A percentile compares a stretch with the other conserved stretches of the same genome.
phyloP scores from a whole-genome alignment of 495 filamentous ascomycete species.

The Chaetomium tenue region DNA sequence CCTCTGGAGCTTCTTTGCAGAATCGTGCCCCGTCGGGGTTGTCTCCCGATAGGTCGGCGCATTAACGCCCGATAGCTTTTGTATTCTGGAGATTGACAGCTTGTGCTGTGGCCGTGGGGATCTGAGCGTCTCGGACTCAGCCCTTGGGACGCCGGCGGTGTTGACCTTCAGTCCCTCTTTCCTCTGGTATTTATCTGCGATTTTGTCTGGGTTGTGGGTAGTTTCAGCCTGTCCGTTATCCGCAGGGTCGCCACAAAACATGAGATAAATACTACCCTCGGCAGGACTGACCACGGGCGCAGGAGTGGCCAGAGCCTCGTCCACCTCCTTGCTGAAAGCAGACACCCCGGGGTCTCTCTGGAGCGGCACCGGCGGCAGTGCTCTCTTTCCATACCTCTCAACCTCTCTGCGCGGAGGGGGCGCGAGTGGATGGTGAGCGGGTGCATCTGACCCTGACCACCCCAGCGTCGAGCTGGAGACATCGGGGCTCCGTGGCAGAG shows the following conservation, averaged over 20 bases:
- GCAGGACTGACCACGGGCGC: neutral
- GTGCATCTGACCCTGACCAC: neutral
- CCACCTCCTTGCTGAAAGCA: conserved; percentile 30
- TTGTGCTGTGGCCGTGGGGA: conserved; percentile 8
- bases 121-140: neutral
- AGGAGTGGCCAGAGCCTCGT: conserved; percentile 4
- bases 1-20: conserved; percentile 8
- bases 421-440: neutral
- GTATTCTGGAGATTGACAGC: neutral
- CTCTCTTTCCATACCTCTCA: conserved; percentile 27
- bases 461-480: conserved; percentile 20
- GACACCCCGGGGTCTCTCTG: conserved; percentile 23
- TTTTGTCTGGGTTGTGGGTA: neutral
- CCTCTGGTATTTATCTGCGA: no score
- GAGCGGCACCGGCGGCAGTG: conserved; percentile 29
- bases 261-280: conserved; percentile 11
- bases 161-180: conserved; percentile 2
- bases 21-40: conserved; percentile 4
- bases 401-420: conserved; percentile 26
- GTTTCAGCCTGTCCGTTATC: conserved; percentile 1
- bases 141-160: neutral
- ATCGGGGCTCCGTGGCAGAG: neutral
- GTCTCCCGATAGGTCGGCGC: neutral
- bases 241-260: neutral
- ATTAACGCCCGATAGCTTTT: neutral